Evolutionary conservation across 2,329 filamentous ascomycete species (phyloP), one percentile per base, ranked within the genome.

Genomic region (Fusarium decemcellulare): DNA sequence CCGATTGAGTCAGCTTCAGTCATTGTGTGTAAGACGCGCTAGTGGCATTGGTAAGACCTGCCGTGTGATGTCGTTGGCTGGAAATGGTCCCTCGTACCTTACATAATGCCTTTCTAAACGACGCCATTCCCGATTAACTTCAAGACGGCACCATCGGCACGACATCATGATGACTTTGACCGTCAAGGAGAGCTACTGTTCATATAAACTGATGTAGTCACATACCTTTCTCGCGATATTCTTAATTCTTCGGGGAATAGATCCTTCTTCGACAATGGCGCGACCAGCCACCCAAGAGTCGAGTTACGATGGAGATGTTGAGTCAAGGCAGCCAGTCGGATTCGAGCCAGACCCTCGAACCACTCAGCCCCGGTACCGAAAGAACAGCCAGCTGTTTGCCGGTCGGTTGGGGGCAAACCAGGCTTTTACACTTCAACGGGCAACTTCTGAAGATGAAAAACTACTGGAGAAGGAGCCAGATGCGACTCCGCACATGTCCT

Each of bases 401-500:
- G 72, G 72, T 2, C 61, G 72, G 16, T 53, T 74, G 0, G 72
- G 72, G 12, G 72, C 65, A 4, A 74, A 74, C 12, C 72, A 74
- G 3, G 60, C 67, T 0, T 65, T 53, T 10, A 61, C 63, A 0
- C 2, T 71, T 1, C 56, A 70, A 14, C 42, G 36, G 0, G 32
- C 8, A 6, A 48, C 55, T 0, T 48, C 65, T 0, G 56, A 61
- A 6, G 46, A 74, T 14, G 62, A 63, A 4, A 64, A 56, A 4
- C 11, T 72, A 54, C 72, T 65, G 53, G 75, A 79, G 40, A 72
- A 73, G 18, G 71, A 79, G 11, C 82, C 82, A 0, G 82, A 84
- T 70, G 81, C 82, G 10, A 80, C 79, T 12, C 81, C 82, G 6
- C 78, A 76, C 29, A 79, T 84, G 77, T 75, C 76, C 2, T 46